Evolutionary conservation across 306 rosid genomes (phyloP), one percentile per base, ranked within the genome.

Genomic region (Hippophae tibetana): DNA sequence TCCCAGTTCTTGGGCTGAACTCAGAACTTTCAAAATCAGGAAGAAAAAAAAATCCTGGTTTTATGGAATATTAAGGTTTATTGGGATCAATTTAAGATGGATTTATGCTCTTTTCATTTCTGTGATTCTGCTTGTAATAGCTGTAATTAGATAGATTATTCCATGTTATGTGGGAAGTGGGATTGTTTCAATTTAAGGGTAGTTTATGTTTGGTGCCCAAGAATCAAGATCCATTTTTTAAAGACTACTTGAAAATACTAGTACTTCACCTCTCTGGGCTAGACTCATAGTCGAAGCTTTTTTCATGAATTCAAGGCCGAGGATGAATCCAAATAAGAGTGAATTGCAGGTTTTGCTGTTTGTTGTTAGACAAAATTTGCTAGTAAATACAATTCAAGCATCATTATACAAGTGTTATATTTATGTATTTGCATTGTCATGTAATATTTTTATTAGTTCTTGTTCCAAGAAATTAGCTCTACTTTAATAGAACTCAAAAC

Each of bases 91-190:
- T 18, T 31, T 2, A 31, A 2, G 38, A 31, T 31, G 38, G 38
- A 31, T 11, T 11, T 8, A 47, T 25, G 2, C 11, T 3, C 5
- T 1, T 38, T 6, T 62, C 26, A 6, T 40, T 54, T 3, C 26
- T 56, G 26, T 43, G 10, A 1, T 10, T 23, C 2, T 18, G 40
- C 7, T 47, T 42, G 43, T 59, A 7, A 53, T 43, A 44, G 60
- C 53, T 67, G 52, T 6, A 57, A 27, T 48, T 52, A 51, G 66
- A 51, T 18, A 58, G 48, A 43, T 14, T 60, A 40, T 60, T 68
- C 13, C n/a, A 52, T 68, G 23, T 18, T 18, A 18, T 18, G 23
- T 18, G 23, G 23, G 23, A 18, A 18, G 23, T 18, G 23, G 23
- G 41, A 38, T 26, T 9, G 31, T 52, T 67, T 52, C 31, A 26